Base-by-base conservation (phyloP, 345 rosid species). In the Melaleuca alternifolia region DNA sequence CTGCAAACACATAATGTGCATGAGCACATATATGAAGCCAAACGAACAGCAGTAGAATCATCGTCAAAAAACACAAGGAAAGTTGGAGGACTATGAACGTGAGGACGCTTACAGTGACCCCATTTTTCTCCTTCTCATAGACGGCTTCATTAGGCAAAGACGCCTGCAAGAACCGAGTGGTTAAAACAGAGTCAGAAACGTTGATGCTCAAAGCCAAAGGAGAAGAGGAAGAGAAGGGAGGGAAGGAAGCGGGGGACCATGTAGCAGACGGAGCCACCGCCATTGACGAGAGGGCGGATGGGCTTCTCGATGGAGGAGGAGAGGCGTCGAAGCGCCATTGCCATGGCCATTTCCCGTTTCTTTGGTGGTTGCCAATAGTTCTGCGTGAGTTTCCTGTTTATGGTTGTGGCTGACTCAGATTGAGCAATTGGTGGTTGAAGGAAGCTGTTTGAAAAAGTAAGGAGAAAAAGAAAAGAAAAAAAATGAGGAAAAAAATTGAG, bases 91-190 rank as follows among this genome's bases (percentile, higher is more conserved):
- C 83, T 15, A 41, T 37, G 53, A 81, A 24, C 51, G 11, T 54
- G 50, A 56, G 76, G 83, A 56, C 21, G 44, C 95, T 90, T 89
- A 96, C 99, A 59, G 94, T 87, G 89, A 94, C 97, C 37, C 95
- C 92, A 83, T 94, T 76, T 87, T 92, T 97, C 87, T 97, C 99
- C 88, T 94, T 97, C 88, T 97, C 99, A 87, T 94, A 93, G 8
- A 94, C 98, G 90, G 97, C 98, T 91, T 95, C 98, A 90, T 92
- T 90, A 46, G 99, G 98, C 95, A 96, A 92, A 77, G 99, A 97
- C 2, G 98, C 94, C 99, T 97, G 87, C 85, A 87, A 87, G 87
- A 54, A 51, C 83, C n/a, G 86, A 83, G 26, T 18, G 12, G n/a
- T 56, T 87, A 15, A 24, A 77, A 85, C 65, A 16, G 61, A 83